Evolutionary conservation across 2,329 filamentous ascomycete genomes (phyloP).

Genomic region (Xylariomycetidae sp.): DNA sequence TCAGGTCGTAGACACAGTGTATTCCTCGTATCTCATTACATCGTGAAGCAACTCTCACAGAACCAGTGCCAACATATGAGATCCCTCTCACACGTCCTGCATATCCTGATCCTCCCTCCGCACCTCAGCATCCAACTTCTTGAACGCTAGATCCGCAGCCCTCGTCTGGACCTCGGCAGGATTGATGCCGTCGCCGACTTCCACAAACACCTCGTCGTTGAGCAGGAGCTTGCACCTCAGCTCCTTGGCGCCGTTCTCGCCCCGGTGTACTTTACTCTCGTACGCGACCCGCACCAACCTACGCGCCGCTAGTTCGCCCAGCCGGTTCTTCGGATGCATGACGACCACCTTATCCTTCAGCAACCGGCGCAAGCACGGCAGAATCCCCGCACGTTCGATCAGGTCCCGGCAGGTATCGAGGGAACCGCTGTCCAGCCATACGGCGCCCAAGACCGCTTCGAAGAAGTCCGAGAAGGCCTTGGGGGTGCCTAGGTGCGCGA

Average conservation of each 20-base stretch:
- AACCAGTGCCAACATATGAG: too few relatives aligned
- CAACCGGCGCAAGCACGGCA: conserved; percentile 56
- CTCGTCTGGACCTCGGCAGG: conserved; percentile 48
- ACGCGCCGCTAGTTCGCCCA: conserved; percentile 52
- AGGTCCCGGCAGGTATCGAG: conserved; percentile 54
- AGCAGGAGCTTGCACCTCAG: conserved; percentile 43
- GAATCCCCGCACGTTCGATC: conserved; percentile 57
- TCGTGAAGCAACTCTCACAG: too few relatives aligned
- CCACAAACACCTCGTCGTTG: conserved; percentile 38
- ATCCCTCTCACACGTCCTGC: too few relatives aligned
- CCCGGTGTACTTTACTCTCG: conserved; percentile 26
- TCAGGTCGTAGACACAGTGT: too few relatives aligned
- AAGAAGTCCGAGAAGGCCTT: conserved; percentile 84
- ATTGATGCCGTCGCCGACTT: conserved; percentile 39
- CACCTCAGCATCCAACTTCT: conserved; percentile 9
- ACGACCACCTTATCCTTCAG: conserved; percentile 53
- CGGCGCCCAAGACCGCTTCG: conserved; percentile 72
- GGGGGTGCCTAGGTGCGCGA: conserved; percentile 58
- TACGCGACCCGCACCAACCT: conserved; percentile 47
- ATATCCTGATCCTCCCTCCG: conserved; percentile 2
- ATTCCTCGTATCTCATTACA: too few relatives aligned
- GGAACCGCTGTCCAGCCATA: conserved; percentile 74
- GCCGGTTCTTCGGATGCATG: conserved; percentile 60
- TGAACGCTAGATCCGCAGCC: conserved; percentile 45
- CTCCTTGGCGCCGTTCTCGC: conserved; percentile 15